phyloP scores from a whole-genome alignment of 2,329 filamentous ascomycete species.

The Pseudomassariella vexata region DNA sequence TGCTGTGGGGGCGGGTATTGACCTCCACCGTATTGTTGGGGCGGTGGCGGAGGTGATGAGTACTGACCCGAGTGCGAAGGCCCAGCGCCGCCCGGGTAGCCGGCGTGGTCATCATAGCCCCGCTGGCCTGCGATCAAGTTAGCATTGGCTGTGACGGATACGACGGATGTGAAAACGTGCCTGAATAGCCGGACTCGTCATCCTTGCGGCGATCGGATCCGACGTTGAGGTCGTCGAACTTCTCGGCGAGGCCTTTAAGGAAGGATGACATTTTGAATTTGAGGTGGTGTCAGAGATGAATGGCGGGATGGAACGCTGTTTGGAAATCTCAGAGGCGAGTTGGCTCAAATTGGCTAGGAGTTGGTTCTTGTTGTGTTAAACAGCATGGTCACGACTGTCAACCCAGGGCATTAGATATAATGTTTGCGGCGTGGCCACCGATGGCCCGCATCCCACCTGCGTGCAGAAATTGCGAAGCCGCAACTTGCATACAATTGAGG shows the following conservation, averaged over 20 bases:
- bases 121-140: conserved; percentile 1
- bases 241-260: conserved; percentile 22
- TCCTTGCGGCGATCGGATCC: conserved; percentile 18
- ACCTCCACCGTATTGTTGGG: conserved; percentile 4
- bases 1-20: too few species aligned
- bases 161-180: conserved; percentile 2
- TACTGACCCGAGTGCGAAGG: conserved; percentile 5
- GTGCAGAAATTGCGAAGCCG: too few species aligned
- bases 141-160: background rate
- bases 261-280: conserved; percentile 22
- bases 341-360: background rate
- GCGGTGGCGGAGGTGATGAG: conserved; percentile 4
- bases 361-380: too few species aligned
- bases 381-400: too few species aligned
- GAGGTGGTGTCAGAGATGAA: background rate
- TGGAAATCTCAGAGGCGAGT: background rate
- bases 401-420: background rate
- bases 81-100: conserved; percentile 4
- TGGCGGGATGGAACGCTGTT: background rate
- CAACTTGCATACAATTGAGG: too few species aligned
- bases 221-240: conserved; percentile 22
- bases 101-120: conserved; percentile 6
- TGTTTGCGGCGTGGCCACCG: background rate
- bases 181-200: conserved; percentile 8
- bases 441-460: too few species aligned